Conservation (phyloP, 441 rosid species). For the Flueggea neowawraea region DNA sequence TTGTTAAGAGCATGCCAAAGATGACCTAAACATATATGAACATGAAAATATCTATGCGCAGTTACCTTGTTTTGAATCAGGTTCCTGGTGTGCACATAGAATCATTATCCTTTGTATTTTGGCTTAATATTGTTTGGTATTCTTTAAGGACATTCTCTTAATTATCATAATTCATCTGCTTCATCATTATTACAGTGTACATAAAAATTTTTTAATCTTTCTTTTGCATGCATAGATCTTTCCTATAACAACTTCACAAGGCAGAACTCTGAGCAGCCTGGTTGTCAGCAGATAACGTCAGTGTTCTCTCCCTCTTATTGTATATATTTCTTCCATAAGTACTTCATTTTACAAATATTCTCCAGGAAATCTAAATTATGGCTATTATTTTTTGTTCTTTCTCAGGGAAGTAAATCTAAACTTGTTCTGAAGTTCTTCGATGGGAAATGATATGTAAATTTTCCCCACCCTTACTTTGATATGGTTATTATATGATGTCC, state of each 20-base stretch:
- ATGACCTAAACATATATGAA: too few relatives aligned
- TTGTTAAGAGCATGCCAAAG: too few relatives aligned
- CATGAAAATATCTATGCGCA: too few relatives aligned
- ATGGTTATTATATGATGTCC: too few relatives aligned
- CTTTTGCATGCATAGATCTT: slow-evolving; percentile 58
- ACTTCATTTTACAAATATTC: slow-evolving; percentile 16
- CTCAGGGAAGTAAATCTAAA: slow-evolving; percentile 47
- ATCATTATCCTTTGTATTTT: too few relatives aligned
- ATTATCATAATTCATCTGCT: not conserved
- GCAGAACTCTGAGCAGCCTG: slow-evolving; percentile 53
- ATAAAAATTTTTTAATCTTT: too few relatives aligned
- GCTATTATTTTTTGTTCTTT: slow-evolving; percentile 19
- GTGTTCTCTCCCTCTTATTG: slow-evolving; percentile 15
- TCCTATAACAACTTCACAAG: slow-evolving; percentile 77
- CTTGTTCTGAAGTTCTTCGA: slow-evolving; percentile 54
- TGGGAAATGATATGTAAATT: slow-evolving; percentile 47
- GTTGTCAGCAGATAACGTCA: slow-evolving; percentile 64
- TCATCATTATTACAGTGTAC: not conserved
- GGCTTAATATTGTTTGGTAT: not conserved
- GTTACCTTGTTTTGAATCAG: too few relatives aligned
- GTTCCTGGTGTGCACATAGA: too few relatives aligned
- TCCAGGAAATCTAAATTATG: slow-evolving; percentile 12
- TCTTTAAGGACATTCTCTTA: not conserved
- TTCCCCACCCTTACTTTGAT: not conserved
- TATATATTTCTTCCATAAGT: not conserved